Percentiles rank a stretch among this genome's conserved stretches.
Evolutionary conservation across 805 yeast species (phyloP).

Genomic region (Clavispora santaluciae): DNA sequence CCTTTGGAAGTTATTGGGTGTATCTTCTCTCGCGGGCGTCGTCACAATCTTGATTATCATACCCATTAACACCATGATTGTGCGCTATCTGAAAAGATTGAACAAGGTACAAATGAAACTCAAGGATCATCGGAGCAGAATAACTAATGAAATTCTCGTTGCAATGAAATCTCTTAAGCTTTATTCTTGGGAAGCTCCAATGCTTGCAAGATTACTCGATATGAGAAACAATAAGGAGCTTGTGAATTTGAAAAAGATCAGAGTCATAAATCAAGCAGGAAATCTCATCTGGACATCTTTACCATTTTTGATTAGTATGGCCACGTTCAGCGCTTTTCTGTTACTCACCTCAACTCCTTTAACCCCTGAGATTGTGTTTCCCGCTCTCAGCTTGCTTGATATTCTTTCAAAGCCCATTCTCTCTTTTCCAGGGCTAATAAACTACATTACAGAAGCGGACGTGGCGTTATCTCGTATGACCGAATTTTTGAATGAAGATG

Average conservation of each 20-base stretch:
- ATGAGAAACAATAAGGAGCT: slow-evolving; percentile 20
- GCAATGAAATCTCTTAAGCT: slow-evolving; percentile 24
- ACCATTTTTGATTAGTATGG: slow-evolving; percentile 60
- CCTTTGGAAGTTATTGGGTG: slow-evolving; percentile 20
- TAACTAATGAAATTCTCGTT: slow-evolving; percentile 20
- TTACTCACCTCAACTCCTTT: slow-evolving; percentile 42
- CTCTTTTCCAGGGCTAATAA: slow-evolving; percentile 54
- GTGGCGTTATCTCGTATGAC: slow-evolving; percentile 54
- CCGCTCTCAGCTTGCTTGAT: slow-evolving; percentile 58
- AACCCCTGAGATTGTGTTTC: slow-evolving; percentile 66
- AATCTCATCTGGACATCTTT: slow-evolving; percentile 60
- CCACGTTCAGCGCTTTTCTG: slow-evolving; percentile 54
- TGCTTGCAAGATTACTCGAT: slow-evolving; percentile 16
- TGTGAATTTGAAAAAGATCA: slow-evolving; percentile 13
- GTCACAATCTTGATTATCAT: slow-evolving; percentile 14
- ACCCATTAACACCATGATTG: slow-evolving; percentile 18
- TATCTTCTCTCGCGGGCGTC: slow-evolving; percentile 19
- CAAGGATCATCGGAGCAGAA: slow-evolving; percentile 19
- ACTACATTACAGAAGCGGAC: slow-evolving; percentile 52
- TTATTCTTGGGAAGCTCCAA: slow-evolving; percentile 25
- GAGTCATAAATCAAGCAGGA: slow-evolving; percentile 35
- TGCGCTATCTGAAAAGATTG: slow-evolving; percentile 10
- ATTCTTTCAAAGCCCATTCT: slow-evolving; percentile 55
- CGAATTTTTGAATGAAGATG: slow-evolving; percentile 36
- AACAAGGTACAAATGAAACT: slow-evolving; percentile 12